A percentile compares a stretch with the other conserved stretches of the same genome.
phyloP scores from a whole-genome alignment of 1,284 basidiomycete species.

The Grifola frondosa region DNA sequence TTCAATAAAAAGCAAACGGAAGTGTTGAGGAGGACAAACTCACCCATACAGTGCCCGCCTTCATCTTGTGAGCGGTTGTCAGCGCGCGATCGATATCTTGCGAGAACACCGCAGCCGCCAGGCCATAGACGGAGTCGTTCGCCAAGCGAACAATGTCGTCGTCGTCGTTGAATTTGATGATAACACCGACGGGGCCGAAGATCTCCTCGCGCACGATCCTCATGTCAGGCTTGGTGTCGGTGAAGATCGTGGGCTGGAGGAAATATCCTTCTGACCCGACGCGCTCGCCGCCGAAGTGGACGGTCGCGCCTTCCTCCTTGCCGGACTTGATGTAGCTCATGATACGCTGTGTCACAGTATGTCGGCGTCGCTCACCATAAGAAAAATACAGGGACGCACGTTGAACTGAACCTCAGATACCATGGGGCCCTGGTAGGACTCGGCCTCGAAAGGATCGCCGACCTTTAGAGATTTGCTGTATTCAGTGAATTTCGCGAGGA shows the following conservation, averaged over 20 bases:
- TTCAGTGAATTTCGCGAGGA: slow-evolving; percentile 61
- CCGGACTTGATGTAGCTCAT: slow-evolving; percentile 89
- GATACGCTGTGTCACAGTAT: slow-evolving; percentile 53
- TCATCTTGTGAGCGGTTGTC: slow-evolving; percentile 71
- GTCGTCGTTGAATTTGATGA: slow-evolving; percentile 73
- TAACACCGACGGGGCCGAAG: slow-evolving; percentile 81
- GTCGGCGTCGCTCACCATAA: not conserved
- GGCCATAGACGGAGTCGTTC: slow-evolving; percentile 85
- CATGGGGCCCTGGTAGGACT: slow-evolving; percentile 86
- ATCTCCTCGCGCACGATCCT: slow-evolving; percentile 91
- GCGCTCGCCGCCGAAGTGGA: slow-evolving; percentile 76
- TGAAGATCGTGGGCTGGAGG: slow-evolving; percentile 87
- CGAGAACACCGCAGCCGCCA: slow-evolving; percentile 82
- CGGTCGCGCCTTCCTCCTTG: slow-evolving; percentile 80
- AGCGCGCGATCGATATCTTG: slow-evolving; percentile 77
- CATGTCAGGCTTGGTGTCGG: slow-evolving; percentile 75
- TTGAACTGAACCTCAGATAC: slow-evolving; percentile 72
- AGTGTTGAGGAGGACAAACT: slow-evolving; percentile 14
- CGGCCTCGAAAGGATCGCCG: slow-evolving; percentile 78
- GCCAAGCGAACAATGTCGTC: slow-evolving; percentile 69
- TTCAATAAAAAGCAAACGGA: not conserved
- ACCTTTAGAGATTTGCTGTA: slow-evolving; percentile 59
- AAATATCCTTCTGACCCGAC: slow-evolving; percentile 75
- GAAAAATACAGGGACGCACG: slow-evolving; percentile 37
- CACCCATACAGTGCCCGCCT: slow-evolving; percentile 82